Base-by-base conservation (phyloP, 1,284 basidiomycete species). In the Testicularia cyperi region DNA sequence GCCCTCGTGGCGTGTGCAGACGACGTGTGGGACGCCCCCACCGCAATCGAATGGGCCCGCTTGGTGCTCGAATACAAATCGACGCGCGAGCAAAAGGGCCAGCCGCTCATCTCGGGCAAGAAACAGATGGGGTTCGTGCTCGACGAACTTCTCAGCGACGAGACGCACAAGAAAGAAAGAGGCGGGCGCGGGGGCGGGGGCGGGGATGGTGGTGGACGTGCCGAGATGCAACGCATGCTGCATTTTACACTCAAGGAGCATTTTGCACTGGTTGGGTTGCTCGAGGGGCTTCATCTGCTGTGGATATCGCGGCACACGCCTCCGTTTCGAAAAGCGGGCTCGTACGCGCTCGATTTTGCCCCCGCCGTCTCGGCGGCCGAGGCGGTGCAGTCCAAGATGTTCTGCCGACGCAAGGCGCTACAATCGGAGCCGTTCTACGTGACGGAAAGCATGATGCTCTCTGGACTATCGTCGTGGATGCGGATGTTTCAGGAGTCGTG, bases 21-120 rank as follows among this genome's bases (percentile, higher is more conserved):
- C 22, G 39, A 49, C 16, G 44, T 62, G 2, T 62, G 57, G 57
- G 57, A 62, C 33, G 57, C 57, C 16, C 54, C 44, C 26, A 49
- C 46, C 18, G 53, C 57, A 7, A 47, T 55, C 44, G 52, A 55
- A 18, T 62, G 57, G 57, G 57, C 57, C 4, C 46, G 35, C 16
- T 27, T 52, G 14, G 52, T 62, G 26, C 38, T 62, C 14, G 52
- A 62, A 26, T 38, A 54, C 36, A 60, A 60, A 26, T 38, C 45
- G 14, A 49, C 35, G 20, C 49, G 49, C 4, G 42, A 60, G n/a
- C 36, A 34, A 19, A n/a, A 47, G 27, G 20, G 38, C 3, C 46
- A 43, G 0, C 35, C 44, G 3, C 35, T 56, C 13, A 18, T 29
- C 10, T 43, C 52, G 1, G 52, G 57, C 26, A 55, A 56, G 34